Evolutionary conservation across 1,284 basidiomycete species (phyloP).

Genomic region (Ustilago esculenta): DNA sequence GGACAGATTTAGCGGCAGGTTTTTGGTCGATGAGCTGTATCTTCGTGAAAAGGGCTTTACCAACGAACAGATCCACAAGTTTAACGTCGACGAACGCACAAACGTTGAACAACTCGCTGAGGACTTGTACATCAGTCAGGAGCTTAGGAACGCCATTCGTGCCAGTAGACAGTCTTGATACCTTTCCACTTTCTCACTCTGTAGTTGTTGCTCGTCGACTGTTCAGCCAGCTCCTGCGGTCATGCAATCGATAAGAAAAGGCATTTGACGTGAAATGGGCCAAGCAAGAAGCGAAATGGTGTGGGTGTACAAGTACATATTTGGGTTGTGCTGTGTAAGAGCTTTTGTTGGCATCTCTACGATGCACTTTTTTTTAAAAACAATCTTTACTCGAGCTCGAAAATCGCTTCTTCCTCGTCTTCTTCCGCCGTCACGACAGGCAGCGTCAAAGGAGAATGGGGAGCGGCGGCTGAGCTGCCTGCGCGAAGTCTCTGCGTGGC

Average conservation of each 20-base stretch:
- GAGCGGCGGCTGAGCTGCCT: constrained; percentile 26
- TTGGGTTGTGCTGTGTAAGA: too few relatives aligned
- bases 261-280: too few relatives aligned
- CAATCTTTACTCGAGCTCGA: constrained; percentile 59
- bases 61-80: constrained; percentile 32
- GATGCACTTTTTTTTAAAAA: constrained; percentile 1
- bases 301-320: constrained; percentile 9
- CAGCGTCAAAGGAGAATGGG: constrained; percentile 45
- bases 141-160: constrained; percentile 52
- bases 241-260: too few relatives aligned
- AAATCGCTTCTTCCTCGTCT: constrained; percentile 63
- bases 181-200: too few relatives aligned
- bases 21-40: constrained; percentile 65
- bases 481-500: constrained; percentile 39
- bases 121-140: constrained; percentile 62
- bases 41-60: constrained; percentile 50
- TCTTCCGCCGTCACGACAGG: constrained; percentile 54
- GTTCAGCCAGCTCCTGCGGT: too few relatives aligned
- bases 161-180: constrained; percentile 6
- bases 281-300: background rate
- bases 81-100: constrained; percentile 32
- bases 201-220: too few relatives aligned
- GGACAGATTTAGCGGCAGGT: constrained; percentile 33
- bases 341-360: background rate
- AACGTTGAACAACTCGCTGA: constrained; percentile 50